These are phyloP conservation scores for Danielia reshetovae DNA, from an alignment of 805 yeast species.

Conservation along the genomic window DNA sequence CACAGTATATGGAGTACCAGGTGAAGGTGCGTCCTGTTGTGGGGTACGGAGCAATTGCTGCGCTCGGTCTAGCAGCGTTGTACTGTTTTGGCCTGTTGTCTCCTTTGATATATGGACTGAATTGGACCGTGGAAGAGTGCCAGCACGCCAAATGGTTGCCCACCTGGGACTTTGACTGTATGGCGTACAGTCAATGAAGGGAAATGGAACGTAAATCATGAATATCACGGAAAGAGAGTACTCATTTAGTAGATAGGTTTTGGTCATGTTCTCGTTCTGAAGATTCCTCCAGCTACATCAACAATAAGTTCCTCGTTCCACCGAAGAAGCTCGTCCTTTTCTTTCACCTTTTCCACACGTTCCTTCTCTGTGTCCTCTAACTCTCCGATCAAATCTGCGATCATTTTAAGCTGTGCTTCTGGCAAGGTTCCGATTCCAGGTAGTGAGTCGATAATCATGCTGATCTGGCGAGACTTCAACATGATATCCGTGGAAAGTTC, in stretches of 20 bases:
- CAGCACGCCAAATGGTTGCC: conserved; percentile 28
- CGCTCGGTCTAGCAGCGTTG: conserved; percentile 16
- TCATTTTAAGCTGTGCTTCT: conserved; percentile 62
- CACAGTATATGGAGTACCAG: conserved; percentile 44
- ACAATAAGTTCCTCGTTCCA: conserved; percentile 66
- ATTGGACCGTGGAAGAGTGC: conserved; percentile 45
- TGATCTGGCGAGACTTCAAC: conserved; percentile 79
- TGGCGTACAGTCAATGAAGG: conserved; percentile 13
- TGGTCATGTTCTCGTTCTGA: conserved; percentile 21
- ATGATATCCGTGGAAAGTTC: conserved; percentile 85
- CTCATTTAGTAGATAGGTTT: too few relatives aligned
- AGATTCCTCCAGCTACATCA: conserved; percentile 53
- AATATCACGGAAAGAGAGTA: too few relatives aligned
- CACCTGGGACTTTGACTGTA: conserved; percentile 45
- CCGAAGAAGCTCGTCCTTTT: conserved; percentile 58
- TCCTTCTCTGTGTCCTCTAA: conserved; percentile 56
- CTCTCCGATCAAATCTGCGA: conserved; percentile 59
- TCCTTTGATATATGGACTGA: conserved; percentile 46
- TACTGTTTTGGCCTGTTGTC: conserved; percentile 24
- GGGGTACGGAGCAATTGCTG: conserved; percentile 23
- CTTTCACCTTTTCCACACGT: conserved; percentile 51
- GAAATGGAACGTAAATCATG: too few relatives aligned
- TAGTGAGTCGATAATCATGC: conserved; percentile 77
- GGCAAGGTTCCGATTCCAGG: conserved; percentile 92
- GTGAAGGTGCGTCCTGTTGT: conserved; percentile 21